Base-by-base conservation (phyloP, 2,329 filamentous ascomycete genomes). In the Acrodontium crateriforme region DNA sequence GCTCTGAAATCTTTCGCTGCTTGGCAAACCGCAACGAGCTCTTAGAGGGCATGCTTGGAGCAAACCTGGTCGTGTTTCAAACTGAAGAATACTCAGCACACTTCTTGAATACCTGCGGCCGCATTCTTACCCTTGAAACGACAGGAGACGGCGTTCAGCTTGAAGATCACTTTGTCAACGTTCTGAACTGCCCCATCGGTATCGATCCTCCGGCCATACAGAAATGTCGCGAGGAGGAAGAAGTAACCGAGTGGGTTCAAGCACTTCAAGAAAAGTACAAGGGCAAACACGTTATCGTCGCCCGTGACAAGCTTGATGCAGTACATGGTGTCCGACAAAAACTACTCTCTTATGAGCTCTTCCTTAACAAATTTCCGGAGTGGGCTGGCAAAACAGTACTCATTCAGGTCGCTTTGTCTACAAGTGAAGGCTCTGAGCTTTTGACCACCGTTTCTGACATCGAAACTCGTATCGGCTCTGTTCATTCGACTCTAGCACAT, bases 291-390 rank as follows among this genome's bases (percentile, higher is more conserved):
- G 69, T 95, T 31, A 91, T 95, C 42, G 85, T 94, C 9, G 83
- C 83, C 7, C 75, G 87, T 28, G 87, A 95, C 56, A 93, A 94
- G 65, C 72, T 95, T 24, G 87, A 95, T 53, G 76, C 81, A 41
- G 81, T 95, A 31, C 78, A 85, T 29, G 87, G 89, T 35, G 84
- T 95, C 20, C 73, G 85, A 20, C 87, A 93, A 57, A 95, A 95
- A 63, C 68, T 95, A 5, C 64, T 94, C 15, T 79, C 85, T 2
- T 93, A 82, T 46, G 89, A 95, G 55, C 59, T 94, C 6, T 95
- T 95, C 58, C 68, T 95, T 24, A 92, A 93, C 58, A 82, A 84
- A 52, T 81, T 94, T 49, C 85, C 87, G 0, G 70, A 92, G 47
- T 94, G 81, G 79, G 69, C 75, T 29, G 82, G 87, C 42, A 78